These are phyloP conservation scores for Trichocladium antarcticum DNA, from an alignment of 495 filamentous ascomycete species.

Conservation along the genomic window DNA sequence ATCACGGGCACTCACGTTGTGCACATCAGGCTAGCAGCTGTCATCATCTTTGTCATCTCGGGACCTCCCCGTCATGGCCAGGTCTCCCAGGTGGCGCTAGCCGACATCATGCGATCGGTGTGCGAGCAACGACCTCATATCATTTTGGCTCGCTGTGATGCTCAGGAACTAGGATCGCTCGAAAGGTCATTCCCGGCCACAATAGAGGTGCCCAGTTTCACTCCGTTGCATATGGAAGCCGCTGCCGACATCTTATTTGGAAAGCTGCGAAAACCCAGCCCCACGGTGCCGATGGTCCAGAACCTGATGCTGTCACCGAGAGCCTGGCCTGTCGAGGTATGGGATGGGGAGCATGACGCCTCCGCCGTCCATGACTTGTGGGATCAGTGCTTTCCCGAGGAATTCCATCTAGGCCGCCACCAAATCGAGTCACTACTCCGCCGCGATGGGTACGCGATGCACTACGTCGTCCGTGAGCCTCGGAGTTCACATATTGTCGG, in stretches of 20 bases:
- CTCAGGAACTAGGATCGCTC: constrained; percentile 26
- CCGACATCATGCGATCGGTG: constrained; percentile 32
- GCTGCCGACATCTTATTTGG: constrained; percentile 47
- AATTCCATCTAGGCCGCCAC: constrained; percentile 35
- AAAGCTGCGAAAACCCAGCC: constrained; percentile 10
- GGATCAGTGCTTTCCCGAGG: constrained; percentile 37
- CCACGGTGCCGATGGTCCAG: constrained; percentile 21
- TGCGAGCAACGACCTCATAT: constrained; percentile 41
- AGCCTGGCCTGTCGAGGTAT: constrained; percentile 39
- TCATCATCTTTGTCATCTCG: constrained; percentile 45
- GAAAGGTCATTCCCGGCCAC: constrained; percentile 38
- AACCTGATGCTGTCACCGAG: constrained; percentile 31
- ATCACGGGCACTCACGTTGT: constrained; percentile 49
- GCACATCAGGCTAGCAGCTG: constrained; percentile 45
- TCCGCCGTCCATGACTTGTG: constrained; percentile 37
- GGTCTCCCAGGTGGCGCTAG: constrained; percentile 33
- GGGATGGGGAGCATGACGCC: constrained; percentile 35
- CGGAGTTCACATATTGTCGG: constrained; percentile 41
- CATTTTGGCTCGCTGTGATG: constrained; percentile 38
- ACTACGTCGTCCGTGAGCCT: constrained; percentile 49
- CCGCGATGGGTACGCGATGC: constrained; percentile 50
- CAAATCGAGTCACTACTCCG: constrained; percentile 44
- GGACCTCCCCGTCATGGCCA: constrained; percentile 29
- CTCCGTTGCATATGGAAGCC: constrained; percentile 40
- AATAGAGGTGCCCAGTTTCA: constrained; percentile 38